Base-by-base conservation (phyloP, 768 basidiomycete genomes). In the Glaciozyma martinii region DNA sequence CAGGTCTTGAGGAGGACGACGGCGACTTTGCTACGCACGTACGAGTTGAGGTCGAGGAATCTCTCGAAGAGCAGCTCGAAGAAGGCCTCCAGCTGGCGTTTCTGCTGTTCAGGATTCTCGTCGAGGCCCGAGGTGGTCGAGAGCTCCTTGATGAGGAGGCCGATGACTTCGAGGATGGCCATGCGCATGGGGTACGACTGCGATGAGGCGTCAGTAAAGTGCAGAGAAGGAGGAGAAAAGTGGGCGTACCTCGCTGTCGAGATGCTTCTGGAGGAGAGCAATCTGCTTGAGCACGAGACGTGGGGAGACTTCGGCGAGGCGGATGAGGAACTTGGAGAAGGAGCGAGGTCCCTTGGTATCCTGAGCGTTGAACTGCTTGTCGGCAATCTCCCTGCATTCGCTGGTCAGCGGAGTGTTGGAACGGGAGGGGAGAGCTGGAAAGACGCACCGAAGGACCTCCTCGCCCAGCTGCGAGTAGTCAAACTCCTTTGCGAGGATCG, bases 151-250 rank as follows among this genome's bases (percentile, higher is more conserved):
- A 98, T 90, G 66, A 98, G 83, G 64, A 81, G 79, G 8, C 90
- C 90, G 47, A 98, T 84, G 63, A 93, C 82, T 75, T 98, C 94
- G 58, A 99, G 83, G 62, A 99, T 81, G 1, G 91, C 90, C 79
- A 91, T 87, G 49, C 95, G 90, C 85, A 99, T 92, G 0, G 92
- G 89, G 74, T 98, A 95, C 0, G 92, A 86, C 91, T 95, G 71
- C 8, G 19, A 42, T 55, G 44, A 16, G n/a, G 44, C 18, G 60
- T 29, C 5, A 53, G 27, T 9, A 25, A 18, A 56, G 43, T 42
- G 9, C 37, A n/a, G 10, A 27, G 50, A 37, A 56, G 19, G 23
- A 32, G n/a, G 16, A 1, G 13, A 25, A 8, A 23, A 5, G 16
- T 10, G 54, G 42, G 66, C 78, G 12, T 72, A 89, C 93, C 79